A percentile compares a stretch with the other conserved stretches of the same genome.
Conservation (phyloP, 2,329 filamentous ascomycete species). For the Arthrobotrys musiformis region DNA sequence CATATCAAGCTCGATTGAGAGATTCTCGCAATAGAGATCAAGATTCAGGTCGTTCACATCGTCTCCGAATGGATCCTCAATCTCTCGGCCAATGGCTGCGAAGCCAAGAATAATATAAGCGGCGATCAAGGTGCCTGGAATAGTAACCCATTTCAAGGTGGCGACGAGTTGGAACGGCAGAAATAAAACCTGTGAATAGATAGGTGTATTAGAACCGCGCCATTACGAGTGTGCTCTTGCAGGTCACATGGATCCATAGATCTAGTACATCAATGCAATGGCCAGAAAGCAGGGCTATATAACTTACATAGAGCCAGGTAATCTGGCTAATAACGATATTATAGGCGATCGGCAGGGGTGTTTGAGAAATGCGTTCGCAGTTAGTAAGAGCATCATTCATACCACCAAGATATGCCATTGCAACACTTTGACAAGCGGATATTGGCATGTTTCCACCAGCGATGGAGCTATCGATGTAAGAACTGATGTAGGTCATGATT, state of each 20-base stretch:
- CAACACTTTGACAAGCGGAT: slow-evolving; percentile 71
- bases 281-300: neutral
- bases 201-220: too few species aligned
- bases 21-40: slow-evolving; percentile 78
- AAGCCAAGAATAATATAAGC: slow-evolving; percentile 74
- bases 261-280: slow-evolving; percentile 69
- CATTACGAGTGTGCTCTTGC: slow-evolving; percentile 63
- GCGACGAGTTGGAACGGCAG: slow-evolving; percentile 81
- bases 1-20: slow-evolving; percentile 65
- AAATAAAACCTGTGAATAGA: slow-evolving; percentile 61
- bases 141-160: slow-evolving; percentile 76
- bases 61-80: slow-evolving; percentile 84
- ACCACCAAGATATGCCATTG: slow-evolving; percentile 66
- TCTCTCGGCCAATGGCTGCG: slow-evolving; percentile 73
- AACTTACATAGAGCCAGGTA: slow-evolving; percentile 79
- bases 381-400: slow-evolving; percentile 76
- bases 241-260: slow-evolving; percentile 68
- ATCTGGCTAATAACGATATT: slow-evolving; percentile 88
- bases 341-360: slow-evolving; percentile 83
- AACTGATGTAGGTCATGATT: slow-evolving; percentile 77
- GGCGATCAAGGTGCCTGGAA: slow-evolving; percentile 77
- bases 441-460: slow-evolving; percentile 68
- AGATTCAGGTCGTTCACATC: slow-evolving; percentile 85
- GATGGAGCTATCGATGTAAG: slow-evolving; percentile 73
- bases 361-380: slow-evolving; percentile 70